phyloP scores from a whole-genome alignment of 176 grass and related monocot genomes.

The Rhynchospora tenuis region DNA sequence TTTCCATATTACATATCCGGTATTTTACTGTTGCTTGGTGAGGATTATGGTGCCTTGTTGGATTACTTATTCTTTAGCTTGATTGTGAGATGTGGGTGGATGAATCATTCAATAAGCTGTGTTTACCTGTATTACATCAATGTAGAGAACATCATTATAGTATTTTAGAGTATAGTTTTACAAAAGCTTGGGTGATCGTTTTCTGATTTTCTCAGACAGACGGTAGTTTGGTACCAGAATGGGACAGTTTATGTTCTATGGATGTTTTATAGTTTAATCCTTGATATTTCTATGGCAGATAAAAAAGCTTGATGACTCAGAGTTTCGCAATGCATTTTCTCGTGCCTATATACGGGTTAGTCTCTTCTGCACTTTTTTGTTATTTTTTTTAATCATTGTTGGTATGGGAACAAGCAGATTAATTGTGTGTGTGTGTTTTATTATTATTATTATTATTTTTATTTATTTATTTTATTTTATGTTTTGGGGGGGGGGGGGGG shows the following conservation, averaged over 20 bases:
- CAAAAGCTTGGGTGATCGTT: too few relatives aligned
- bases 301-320: slow-evolving; percentile 81
- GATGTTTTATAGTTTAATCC: slow-evolving; percentile 8
- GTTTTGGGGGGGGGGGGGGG: too few relatives aligned
- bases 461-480: too few relatives aligned
- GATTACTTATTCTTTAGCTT: background rate
- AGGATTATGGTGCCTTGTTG: background rate
- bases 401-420: background rate
- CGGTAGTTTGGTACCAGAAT: background rate
- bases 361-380: background rate
- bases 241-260: background rate
- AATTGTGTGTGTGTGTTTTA: background rate
- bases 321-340: slow-evolving; percentile 89
- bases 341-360: slow-evolving; percentile 68
- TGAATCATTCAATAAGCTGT: background rate
- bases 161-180: too few relatives aligned
- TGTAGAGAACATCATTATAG: background rate
- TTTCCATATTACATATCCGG: background rate
- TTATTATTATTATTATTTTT: too few relatives aligned
- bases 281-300: slow-evolving; percentile 37
- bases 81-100: background rate
- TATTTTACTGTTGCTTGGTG: background rate
- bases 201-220: too few relatives aligned
- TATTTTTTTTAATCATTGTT: background rate
- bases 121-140: background rate